Base-by-base conservation (phyloP, 441 rosid genomes). In the Euphorbia celastroides region DNA sequence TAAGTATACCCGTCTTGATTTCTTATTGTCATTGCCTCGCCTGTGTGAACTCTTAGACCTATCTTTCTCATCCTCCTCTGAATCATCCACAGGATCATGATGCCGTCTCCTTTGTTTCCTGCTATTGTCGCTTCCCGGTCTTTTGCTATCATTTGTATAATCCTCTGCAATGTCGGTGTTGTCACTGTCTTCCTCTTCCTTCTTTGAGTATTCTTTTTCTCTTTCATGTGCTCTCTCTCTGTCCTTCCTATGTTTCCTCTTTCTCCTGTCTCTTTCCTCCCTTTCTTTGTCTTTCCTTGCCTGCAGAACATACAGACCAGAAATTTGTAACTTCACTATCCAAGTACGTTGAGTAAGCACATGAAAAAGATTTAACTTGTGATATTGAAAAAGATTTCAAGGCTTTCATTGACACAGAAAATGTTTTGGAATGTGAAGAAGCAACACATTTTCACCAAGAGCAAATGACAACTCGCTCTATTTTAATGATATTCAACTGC, bases 51-150 rank as follows among this genome's bases (percentile, higher is more conserved):
- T 86, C 70, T 79, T 89, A 9, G 87, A 74, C 52, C 82, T 86
- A 77, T 88, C 93, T 66, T 78, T 89, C 66, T 92, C 98, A 55
- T 80, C 92, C 78, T 77, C 87, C 72, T 90, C 92, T 36, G 68
- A 78, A 61, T 89, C 94, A 60, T 91, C 97, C 52, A 50, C 75
- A 41, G 83, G 78, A 68, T 79, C 88, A 57, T 82, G 87, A 80
- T 88, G 97, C 57, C 87, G 86, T 79, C 83, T 94, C 70, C 87
- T 74, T 66, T 90, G 94, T 74, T 84, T 92, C 81, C 87, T 82
- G 44, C 86, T 92, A 71, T 66, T 77, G 44, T 93, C 98, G 71
- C 84, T 86, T 46, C 86, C 93, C 60, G 80, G 83, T 79, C 81
- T 82, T 57, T 85, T 94, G 30, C 82, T 92, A 74, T 86, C 88